Conservation (phyloP, 441 rosid species). For the Hura crepitans region DNA sequence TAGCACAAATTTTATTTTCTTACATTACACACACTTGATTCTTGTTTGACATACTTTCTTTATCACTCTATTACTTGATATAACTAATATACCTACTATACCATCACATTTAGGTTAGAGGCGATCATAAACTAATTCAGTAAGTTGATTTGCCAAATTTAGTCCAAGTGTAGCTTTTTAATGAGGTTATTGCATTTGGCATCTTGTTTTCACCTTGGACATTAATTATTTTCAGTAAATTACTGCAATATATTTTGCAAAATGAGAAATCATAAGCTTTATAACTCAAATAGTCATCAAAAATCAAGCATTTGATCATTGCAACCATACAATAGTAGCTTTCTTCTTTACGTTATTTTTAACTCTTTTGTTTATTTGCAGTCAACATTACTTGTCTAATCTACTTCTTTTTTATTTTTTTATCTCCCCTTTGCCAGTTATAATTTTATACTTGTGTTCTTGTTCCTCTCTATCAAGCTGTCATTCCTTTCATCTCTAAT, state of each 20-base stretch:
- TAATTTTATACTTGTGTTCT: conserved; percentile 60
- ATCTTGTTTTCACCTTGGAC: neutral
- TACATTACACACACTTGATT: too few relatives aligned
- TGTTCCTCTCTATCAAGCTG: conserved; percentile 60
- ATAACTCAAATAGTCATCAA: neutral
- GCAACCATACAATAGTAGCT: neutral
- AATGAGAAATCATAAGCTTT: neutral
- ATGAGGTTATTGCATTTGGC: neutral
- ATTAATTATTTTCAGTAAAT: neutral
- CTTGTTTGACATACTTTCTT: too few relatives aligned
- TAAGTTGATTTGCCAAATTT: neutral
- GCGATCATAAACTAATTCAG: too few relatives aligned
- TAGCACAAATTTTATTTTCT: too few relatives aligned
- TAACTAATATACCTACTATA: too few relatives aligned
- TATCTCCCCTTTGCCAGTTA: conserved; percentile 16
- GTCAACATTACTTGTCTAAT: neutral
- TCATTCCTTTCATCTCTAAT: conserved; percentile 74
- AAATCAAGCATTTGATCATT: neutral
- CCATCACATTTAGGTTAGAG: too few relatives aligned
- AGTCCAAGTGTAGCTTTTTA: neutral
- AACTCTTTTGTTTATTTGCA: neutral
- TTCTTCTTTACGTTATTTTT: neutral
- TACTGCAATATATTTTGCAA: neutral
- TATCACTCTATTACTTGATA: too few relatives aligned
- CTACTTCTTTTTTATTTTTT: neutral